Conservation (phyloP, 2,329 filamentous ascomycete genomes). For the Diaporthe citriasiana region DNA sequence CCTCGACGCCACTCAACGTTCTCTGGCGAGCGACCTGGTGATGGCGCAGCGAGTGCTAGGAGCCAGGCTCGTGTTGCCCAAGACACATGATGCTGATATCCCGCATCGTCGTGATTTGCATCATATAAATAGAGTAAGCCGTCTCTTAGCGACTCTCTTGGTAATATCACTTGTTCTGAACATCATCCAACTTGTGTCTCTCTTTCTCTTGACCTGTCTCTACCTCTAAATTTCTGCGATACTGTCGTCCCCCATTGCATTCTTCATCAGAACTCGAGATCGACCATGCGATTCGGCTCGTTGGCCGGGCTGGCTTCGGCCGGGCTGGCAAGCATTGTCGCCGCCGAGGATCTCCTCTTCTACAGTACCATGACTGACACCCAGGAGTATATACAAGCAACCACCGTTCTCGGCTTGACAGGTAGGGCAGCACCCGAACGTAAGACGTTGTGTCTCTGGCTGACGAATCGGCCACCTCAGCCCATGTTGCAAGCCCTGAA, state of each 20-base stretch:
- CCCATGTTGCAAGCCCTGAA: constrained; percentile 52
- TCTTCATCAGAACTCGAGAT: not conserved
- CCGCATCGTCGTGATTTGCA: not conserved
- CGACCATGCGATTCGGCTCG: constrained; percentile 32
- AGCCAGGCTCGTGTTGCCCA: constrained; percentile 35
- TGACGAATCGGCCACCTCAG: constrained; percentile 41
- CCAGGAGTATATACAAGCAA: constrained; percentile 46
- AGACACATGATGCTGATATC: constrained; percentile 33
- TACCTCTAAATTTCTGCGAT: not conserved
- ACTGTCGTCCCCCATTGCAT: constrained; percentile 5
- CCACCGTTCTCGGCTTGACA: constrained; percentile 41
- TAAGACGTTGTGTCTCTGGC: not conserved
- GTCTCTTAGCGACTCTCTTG: constrained; percentile 29
- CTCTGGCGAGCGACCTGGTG: constrained; percentile 1
- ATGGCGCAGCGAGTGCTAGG: not conserved
- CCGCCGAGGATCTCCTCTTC: constrained; percentile 47
- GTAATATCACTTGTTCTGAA: constrained; percentile 20
- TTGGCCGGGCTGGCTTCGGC: constrained; percentile 41
- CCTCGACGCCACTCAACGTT: constrained; percentile 29
- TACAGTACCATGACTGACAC: constrained; percentile 45
- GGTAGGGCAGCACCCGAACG: constrained; percentile 36
- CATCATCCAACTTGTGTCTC: constrained; percentile 40
- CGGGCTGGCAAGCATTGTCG: constrained; percentile 40
- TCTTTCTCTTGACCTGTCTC: constrained; percentile 37
- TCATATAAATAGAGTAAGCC: constrained; percentile 40